phyloP scores from a whole-genome alignment of 169 alveolate genomes.

The Plasmodium sp. region DNA sequence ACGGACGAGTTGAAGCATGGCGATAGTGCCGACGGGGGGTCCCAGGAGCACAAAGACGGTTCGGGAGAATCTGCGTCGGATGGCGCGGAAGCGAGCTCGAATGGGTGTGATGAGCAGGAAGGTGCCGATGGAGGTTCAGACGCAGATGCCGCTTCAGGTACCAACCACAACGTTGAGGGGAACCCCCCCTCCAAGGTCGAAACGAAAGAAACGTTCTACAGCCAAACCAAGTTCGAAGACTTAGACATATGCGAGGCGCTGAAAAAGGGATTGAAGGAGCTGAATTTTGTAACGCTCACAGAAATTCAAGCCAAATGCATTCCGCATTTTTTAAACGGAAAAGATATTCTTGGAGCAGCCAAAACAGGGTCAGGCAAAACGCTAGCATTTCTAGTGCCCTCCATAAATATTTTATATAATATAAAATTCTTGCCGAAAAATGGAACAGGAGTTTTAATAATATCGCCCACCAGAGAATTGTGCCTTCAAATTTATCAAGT shows the following conservation, averaged over 20 bases:
- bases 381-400: slow-evolving; percentile 98
- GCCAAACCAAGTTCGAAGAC: slow-evolving; percentile 88
- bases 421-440: slow-evolving; percentile 94
- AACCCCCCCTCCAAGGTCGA: background rate
- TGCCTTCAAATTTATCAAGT: slow-evolving; percentile 98
- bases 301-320: slow-evolving; percentile 97
- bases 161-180: background rate
- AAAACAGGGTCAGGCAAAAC: slow-evolving; percentile 99
- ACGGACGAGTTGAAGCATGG: background rate
- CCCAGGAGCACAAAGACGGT: background rate
- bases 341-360: slow-evolving; percentile 98
- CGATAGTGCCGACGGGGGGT: background rate
- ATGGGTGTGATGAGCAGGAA: background rate
- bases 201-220: slow-evolving; percentile 79
- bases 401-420: slow-evolving; percentile 95
- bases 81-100: background rate
- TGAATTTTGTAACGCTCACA: slow-evolving; percentile 94
- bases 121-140: background rate
- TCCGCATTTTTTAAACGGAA: slow-evolving; percentile 97
- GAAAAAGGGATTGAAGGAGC: slow-evolving; percentile 91
- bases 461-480: slow-evolving; percentile 99
- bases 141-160: background rate
- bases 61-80: background rate
- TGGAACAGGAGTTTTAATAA: slow-evolving; percentile 95
- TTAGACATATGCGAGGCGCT: slow-evolving; percentile 93